Base-by-base conservation (phyloP, 345 rosid genomes). In the Durio zibethinus region DNA sequence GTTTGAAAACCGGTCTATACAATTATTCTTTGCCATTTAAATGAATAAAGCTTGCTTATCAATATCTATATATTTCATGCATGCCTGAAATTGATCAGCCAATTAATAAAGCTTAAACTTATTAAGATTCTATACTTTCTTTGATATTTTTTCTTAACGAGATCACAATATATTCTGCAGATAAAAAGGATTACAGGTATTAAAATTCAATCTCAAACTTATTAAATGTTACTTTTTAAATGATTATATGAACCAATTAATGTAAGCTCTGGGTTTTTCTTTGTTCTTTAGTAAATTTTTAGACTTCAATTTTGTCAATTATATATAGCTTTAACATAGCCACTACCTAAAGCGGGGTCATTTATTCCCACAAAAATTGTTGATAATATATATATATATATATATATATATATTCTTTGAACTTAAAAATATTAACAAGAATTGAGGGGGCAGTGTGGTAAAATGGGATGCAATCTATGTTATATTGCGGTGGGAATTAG, bases 391-490 rank as follows among this genome's bases (percentile, higher is more conserved):
- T 33, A n/a, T n/a, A 56, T 15, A 57, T 10, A 57, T 57, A 23
- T 6, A 56, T 21, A 0, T 20, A 20, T 20, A 56, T n/a, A 15
- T 69, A 47, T 69, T 57, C 16, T 0, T 23, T 57, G 73, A 18
- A 47, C 1, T 33, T 33, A 33, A 33, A 18, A 47, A 12, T 8
- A 66, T 29, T 1, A 64, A 18, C 52, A 56, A 9, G 2, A 33
- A 3, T 36, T 38, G 10, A 20, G 45, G 72, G 90, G 88, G 83
- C 75, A 87, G 75, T 52, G 27, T 73, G 62, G 88, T 85, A 85
- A 85, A 57, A 73, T 60, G 77, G 57, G 16, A 63, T 27, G 45
- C 15, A 73, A 57, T 78, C n/a, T 72, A 67, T 76, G 75, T 68
- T 76, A 75, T 80, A 65, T 76, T 70, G 66, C 65, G 61, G 25